Evolutionary conservation across 495 filamentous ascomycete genomes (phyloP).

Genomic region (Xylaria telfairii): DNA sequence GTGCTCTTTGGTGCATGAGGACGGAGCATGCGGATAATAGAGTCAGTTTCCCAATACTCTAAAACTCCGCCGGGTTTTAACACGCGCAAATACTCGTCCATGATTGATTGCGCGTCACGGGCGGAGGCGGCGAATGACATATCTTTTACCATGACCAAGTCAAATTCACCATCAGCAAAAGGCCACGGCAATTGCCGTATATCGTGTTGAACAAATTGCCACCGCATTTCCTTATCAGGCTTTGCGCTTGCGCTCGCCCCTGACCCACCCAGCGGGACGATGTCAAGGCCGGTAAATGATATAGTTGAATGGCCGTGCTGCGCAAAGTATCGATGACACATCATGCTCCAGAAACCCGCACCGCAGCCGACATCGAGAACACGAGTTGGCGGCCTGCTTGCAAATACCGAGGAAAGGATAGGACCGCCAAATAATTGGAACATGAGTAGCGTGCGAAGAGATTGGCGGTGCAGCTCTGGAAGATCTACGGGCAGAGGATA

Average conservation of each 20-base stretch:
- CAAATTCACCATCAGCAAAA: constrained; percentile 83
- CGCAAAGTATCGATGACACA: constrained; percentile 78
- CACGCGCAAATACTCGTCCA: constrained; percentile 79
- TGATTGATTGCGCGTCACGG: constrained; percentile 65
- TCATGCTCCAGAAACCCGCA: constrained; percentile 85
- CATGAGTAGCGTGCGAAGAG: constrained; percentile 79
- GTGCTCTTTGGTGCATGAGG: constrained; percentile 71
- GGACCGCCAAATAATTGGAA: constrained; percentile 81
- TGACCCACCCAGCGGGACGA: constrained; percentile 76
- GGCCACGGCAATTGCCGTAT: constrained; percentile 76
- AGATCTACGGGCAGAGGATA: constrained; percentile 92
- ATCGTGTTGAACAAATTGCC: constrained; percentile 89
- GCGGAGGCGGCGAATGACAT: constrained; percentile 71
- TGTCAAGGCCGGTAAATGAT: constrained; percentile 84
- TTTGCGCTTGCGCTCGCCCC: constrained; percentile 43
- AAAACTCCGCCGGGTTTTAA: constrained; percentile 78
- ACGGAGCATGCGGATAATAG: constrained; percentile 74
- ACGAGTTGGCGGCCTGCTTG: constrained; percentile 70
- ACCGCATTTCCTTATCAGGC: constrained; percentile 74
- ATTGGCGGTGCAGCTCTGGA: constrained; percentile 85
- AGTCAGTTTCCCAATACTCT: constrained; percentile 88
- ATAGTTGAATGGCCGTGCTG: constrained; percentile 63
- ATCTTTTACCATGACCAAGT: constrained; percentile 90
- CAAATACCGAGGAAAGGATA: constrained; percentile 72
- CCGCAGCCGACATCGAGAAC: constrained; percentile 91